Conservation (phyloP, 169 alveolate species). For the Hepatocystis sp. region DNA sequence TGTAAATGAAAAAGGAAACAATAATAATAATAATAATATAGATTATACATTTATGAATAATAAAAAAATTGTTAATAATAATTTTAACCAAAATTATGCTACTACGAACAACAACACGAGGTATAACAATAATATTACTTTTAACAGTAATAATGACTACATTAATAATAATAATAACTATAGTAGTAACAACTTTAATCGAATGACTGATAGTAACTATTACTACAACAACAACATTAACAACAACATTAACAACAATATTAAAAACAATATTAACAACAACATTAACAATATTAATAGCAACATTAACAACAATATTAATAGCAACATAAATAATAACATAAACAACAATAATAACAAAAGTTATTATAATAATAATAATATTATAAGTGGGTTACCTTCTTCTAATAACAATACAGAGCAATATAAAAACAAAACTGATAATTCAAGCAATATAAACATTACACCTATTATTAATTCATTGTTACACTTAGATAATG, state of each 20-base stretch:
- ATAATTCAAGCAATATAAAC: slow-evolving; percentile 27
- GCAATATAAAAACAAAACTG: slow-evolving; percentile 1
- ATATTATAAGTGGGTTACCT: no score
- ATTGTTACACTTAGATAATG: slow-evolving; percentile 40
- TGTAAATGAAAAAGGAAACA: not conserved
- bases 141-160: no score
- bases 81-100: no score
- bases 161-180: no score
- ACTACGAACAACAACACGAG: no score
- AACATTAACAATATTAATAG: not conserved
- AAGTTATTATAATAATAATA: no score
- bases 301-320: not conserved
- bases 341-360: not conserved
- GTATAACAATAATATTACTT: no score
- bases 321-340: not conserved
- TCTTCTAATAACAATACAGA: not conserved
- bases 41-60: slow-evolving; percentile 13
- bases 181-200: no score
- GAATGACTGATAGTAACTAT: no score
- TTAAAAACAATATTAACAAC: no score
- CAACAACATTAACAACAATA: no score
- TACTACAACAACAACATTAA: no score
- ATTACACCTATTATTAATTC: slow-evolving; percentile 65
- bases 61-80: not conserved
- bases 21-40: slow-evolving; percentile 4